Evolutionary conservation across 495 filamentous ascomycete genomes (phyloP).

Genomic region (Mytilinidion resinicola): DNA sequence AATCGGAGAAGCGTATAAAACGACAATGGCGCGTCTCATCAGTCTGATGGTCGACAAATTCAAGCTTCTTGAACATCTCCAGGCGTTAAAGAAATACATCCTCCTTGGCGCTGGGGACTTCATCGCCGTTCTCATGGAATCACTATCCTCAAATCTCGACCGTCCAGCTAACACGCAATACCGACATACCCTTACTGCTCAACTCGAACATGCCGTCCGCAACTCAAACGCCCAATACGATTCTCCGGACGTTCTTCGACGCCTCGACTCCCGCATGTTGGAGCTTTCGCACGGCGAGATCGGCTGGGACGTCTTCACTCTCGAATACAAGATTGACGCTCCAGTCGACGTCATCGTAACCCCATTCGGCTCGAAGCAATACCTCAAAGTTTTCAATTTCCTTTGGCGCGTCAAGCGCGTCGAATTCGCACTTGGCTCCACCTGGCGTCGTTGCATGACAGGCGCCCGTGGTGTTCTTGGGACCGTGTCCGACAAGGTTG

Average conservation of each 20-base stretch:
- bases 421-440: conserved; percentile 83
- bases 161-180: conserved; percentile 93
- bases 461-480: conserved; percentile 88
- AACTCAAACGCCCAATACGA: conserved; percentile 97
- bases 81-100: conserved; percentile 89
- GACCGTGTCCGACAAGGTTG: conserved; percentile 66
- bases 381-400: conserved; percentile 99
- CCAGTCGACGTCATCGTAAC: conserved; percentile 97
- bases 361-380: conserved; percentile 87
- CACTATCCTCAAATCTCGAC: conserved; percentile 82
- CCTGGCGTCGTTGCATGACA: conserved; percentile 95
- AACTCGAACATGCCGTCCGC: conserved; percentile 94
- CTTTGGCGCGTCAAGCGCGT: conserved; percentile 98
- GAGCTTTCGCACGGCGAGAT: conserved; percentile 94
- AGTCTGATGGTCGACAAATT: conserved; percentile 90
- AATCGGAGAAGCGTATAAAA: conserved; percentile 95
- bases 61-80: conserved; percentile 84
- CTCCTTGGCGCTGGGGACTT: conserved; percentile 95
- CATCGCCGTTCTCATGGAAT: conserved; percentile 96
- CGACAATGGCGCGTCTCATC: conserved; percentile 93
- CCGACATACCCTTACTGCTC: conserved; percentile 89
- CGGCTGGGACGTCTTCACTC: conserved; percentile 98
- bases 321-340: conserved; percentile 97
- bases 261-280: conserved; percentile 92
- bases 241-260: conserved; percentile 80